phyloP scores from a whole-genome alignment of 2,329 filamentous ascomycete genomes.

The Neoascochyta sp. region DNA sequence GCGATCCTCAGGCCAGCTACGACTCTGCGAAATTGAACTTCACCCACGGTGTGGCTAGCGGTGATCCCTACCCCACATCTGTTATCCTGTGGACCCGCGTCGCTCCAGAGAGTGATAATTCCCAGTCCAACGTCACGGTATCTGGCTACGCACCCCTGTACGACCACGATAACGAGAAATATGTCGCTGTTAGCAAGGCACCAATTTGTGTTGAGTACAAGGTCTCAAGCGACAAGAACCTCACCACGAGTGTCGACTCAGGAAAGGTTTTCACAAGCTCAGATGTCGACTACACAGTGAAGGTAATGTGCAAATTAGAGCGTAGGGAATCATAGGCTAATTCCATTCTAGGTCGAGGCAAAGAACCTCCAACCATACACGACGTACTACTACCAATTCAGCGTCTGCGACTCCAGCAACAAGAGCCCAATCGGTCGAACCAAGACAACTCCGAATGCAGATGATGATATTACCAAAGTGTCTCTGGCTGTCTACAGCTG shows the following conservation, averaged over 20 bases:
- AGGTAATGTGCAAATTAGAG: constrained; percentile 44
- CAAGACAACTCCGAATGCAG: constrained; percentile 61
- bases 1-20: constrained; percentile 22
- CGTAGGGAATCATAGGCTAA: constrained; percentile 1
- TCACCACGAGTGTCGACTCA: constrained; percentile 49
- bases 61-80: constrained; percentile 45
- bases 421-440: constrained; percentile 63
- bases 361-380: constrained; percentile 60
- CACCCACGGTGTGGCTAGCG: constrained; percentile 47
- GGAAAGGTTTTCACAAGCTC: constrained; percentile 66
- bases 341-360: constrained; percentile 56
- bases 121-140: constrained; percentile 48
- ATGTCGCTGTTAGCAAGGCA: constrained; percentile 52
- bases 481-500: constrained; percentile 69
- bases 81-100: constrained; percentile 38
- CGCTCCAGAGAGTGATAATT: constrained; percentile 40
- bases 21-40: constrained; percentile 25
- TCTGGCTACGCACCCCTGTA: constrained; percentile 54
- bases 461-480: constrained; percentile 56
- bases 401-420: constrained; percentile 60
- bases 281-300: constrained; percentile 73
- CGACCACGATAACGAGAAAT: constrained; percentile 53
- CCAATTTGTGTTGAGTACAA: constrained; percentile 67
- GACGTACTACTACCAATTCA: constrained; percentile 68
- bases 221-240: constrained; percentile 50